Evolutionary conservation across 2,329 filamentous ascomycete genomes (phyloP).

Genomic region (Pleoardoris graminearum): DNA sequence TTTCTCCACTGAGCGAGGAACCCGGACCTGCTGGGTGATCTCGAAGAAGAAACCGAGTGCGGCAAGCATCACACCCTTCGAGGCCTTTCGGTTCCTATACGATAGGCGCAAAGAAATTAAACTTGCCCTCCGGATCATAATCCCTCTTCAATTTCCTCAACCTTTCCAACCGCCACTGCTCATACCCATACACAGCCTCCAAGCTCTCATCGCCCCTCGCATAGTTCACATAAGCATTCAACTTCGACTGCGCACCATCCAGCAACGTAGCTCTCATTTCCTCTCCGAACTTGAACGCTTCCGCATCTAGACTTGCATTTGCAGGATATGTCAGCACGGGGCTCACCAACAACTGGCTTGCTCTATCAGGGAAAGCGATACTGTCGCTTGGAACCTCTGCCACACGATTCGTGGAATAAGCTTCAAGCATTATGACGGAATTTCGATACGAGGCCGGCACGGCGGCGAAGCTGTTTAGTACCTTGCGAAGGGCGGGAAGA

Average conservation of each 20-base stretch:
- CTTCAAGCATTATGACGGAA: constrained; percentile 20
- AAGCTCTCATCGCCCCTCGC: constrained; percentile 32
- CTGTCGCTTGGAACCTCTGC: constrained; percentile 15
- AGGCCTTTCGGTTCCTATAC: no score
- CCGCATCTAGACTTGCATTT: constrained; percentile 19
- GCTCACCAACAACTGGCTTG: constrained; percentile 15
- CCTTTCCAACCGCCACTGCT: constrained; percentile 38
- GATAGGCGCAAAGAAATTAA: constrained; percentile 39
- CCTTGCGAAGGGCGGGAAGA: constrained; percentile 13
- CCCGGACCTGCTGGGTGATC: no score
- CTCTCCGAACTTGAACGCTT: constrained; percentile 14
- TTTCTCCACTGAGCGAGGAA: no score
- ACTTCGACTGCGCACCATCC: constrained; percentile 11
- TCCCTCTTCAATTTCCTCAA: constrained; percentile 36
- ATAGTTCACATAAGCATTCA: constrained; percentile 41
- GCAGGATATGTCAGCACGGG: constrained; percentile 20
- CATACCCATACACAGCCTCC: constrained; percentile 39
- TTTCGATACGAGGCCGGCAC: constrained; percentile 1
- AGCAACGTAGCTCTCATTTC: constrained; percentile 16
- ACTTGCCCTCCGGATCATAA: constrained; percentile 38
- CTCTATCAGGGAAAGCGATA: constrained; percentile 26
- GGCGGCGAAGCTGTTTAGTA: constrained; percentile 18
- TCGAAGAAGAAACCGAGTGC: no score
- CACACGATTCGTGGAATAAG: constrained; percentile 21
- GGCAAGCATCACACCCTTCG: no score